phyloP scores from a whole-genome alignment of 2,329 filamentous ascomycete genomes.

The Pseudogymnoascus sp. region DNA sequence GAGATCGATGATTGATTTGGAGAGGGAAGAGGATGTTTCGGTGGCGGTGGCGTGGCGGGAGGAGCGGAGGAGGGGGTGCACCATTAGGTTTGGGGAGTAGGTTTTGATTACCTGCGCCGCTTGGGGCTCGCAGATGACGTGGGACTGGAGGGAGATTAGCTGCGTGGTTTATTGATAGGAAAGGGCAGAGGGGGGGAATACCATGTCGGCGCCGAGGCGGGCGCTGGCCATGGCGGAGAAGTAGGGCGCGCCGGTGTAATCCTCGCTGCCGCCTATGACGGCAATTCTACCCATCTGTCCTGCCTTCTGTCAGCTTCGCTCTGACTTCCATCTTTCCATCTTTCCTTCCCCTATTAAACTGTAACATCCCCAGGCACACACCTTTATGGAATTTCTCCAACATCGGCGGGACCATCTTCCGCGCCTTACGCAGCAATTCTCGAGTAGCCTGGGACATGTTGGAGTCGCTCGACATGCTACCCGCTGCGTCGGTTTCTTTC shows the following conservation, averaged over 20 bases:
- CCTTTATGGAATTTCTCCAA: slow-evolving; percentile 95
- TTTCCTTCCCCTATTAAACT: background rate
- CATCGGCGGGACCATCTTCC: slow-evolving; percentile 89
- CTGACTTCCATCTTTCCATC: background rate
- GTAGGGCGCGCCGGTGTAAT: slow-evolving; percentile 95
- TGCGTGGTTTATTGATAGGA: background rate
- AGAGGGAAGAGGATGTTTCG: slow-evolving; percentile 51
- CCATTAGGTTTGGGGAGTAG: slow-evolving; percentile 97
- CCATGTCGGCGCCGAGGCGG: slow-evolving; percentile 82
- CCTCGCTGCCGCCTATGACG: slow-evolving; percentile 89
- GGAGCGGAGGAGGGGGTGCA: slow-evolving; percentile 90
- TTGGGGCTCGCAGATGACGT: slow-evolving; percentile 89
- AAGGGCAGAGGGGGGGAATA: slow-evolving; percentile 28
- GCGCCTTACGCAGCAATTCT: slow-evolving; percentile 69
- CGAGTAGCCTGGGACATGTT: slow-evolving; percentile 62
- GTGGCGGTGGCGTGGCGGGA: slow-evolving; percentile 43
- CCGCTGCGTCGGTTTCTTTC: background rate
- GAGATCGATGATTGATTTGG: slow-evolving; percentile 65
- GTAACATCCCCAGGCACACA: slow-evolving; percentile 31
- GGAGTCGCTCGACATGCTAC: slow-evolving; percentile 22
- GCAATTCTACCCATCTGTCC: slow-evolving; percentile 86
- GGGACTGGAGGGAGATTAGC: slow-evolving; percentile 46
- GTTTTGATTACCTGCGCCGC: slow-evolving; percentile 89
- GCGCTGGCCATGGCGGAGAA: slow-evolving; percentile 97
- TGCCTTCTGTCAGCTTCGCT: slow-evolving; percentile 29